Conservation (phyloP, 805 yeast genomes). For the Myxozyma lipomycoides region DNA sequence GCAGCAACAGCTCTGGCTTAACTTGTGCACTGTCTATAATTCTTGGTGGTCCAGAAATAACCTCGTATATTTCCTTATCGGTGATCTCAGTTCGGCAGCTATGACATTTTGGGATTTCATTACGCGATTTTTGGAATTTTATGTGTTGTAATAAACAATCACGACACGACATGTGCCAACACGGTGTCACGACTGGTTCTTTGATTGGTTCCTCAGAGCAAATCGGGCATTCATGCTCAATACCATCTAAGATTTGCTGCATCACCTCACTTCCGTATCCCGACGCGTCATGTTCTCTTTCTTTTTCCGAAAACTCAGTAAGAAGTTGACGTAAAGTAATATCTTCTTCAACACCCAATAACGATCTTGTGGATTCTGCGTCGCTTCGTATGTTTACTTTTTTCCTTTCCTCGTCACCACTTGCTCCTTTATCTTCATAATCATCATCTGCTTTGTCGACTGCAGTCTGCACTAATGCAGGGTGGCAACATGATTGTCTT, state of each 20-base stretch:
- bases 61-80: constrained; percentile 47
- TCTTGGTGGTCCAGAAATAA: constrained; percentile 31
- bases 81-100: constrained; percentile 63
- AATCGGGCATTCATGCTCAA: constrained; percentile 71
- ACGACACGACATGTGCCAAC: constrained; percentile 78
- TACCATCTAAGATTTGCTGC: constrained; percentile 35
- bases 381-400: constrained; percentile 1
- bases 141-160: constrained; percentile 71
- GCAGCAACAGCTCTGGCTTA: constrained; percentile 29
- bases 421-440: constrained; percentile 15
- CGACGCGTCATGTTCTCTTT: constrained; percentile 14
- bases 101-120: constrained; percentile 59
- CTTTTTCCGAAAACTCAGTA: constrained; percentile 14
- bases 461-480: constrained; percentile 53
- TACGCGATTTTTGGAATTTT: constrained; percentile 54
- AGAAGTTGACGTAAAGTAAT: constrained; percentile 28
- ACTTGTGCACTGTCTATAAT: constrained; percentile 30
- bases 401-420: constrained; percentile 22
- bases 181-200: constrained; percentile 61
- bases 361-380: background rate
- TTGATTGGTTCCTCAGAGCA: constrained; percentile 64
- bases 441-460: constrained; percentile 42
- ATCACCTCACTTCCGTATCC: constrained; percentile 32
- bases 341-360: constrained; percentile 29
- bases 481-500: constrained; percentile 86